Percentiles rank a stretch among this genome's conserved stretches.
phyloP scores from a whole-genome alignment of 148 eudicot genomes.

The Silene conica region DNA sequence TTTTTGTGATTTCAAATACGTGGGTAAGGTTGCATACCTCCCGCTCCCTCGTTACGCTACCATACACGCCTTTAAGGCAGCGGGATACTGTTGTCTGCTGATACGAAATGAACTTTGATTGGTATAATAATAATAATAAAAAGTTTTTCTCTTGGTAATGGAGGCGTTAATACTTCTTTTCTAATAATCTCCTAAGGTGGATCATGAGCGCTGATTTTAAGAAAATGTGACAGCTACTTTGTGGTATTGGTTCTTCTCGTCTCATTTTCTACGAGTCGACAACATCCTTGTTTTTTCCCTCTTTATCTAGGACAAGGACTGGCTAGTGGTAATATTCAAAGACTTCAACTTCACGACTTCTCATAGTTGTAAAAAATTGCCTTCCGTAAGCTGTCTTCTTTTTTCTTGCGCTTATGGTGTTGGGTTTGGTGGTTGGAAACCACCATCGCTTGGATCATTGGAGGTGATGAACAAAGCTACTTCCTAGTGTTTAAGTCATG shows the following conservation, averaged over 20 bases:
- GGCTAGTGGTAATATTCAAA: neutral
- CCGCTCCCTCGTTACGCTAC: neutral
- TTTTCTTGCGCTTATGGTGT: neutral
- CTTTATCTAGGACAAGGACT: neutral
- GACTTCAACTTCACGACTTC: neutral
- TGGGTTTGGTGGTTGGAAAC: neutral
- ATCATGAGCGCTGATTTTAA: neutral
- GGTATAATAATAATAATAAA: neutral
- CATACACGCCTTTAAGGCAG: neutral
- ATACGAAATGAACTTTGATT: conserved; percentile 1
- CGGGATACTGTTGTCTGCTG: neutral
- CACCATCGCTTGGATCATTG: neutral
- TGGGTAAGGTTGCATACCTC: neutral
- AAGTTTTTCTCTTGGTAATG: too few relatives aligned
- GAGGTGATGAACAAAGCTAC: neutral
- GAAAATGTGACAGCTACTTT: neutral
- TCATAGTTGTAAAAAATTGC: neutral
- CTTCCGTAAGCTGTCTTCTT: too few relatives aligned
- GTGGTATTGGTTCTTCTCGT: neutral
- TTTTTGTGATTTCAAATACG: neutral
- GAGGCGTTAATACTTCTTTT: too few relatives aligned
- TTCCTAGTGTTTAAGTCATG: neutral
- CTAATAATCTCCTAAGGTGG: neutral
- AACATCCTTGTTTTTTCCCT: neutral
- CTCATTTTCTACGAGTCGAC: neutral